Evolutionary conservation across 2,329 filamentous ascomycete species (phyloP), one percentile per base, ranked within the genome.

Genomic region (Colletotrichum australisinense): DNA sequence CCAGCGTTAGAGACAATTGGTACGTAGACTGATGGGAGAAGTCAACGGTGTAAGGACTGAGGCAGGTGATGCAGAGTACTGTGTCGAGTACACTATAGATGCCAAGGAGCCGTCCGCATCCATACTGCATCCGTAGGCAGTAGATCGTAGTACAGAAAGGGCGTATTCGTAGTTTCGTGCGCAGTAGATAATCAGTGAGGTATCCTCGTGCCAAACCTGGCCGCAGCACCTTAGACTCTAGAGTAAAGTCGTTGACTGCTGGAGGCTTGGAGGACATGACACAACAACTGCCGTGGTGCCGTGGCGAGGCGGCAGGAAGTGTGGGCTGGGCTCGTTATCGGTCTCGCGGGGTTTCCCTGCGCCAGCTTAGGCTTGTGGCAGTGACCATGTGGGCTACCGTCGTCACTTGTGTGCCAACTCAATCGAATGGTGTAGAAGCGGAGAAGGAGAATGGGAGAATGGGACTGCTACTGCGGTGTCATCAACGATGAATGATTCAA

Each of bases 291-390:
- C 57, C 46, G 42, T 22, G 22, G 28, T 30, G 57, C 3, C 57
- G 65, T 52, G 38, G 11, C 32, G 57, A 42, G 35, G 32, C 32
- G 22, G 22, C 32, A 42, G 42, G 58, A 60, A 46, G 35, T 62
- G 60, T 24, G 42, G 42, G 42, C 28, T 30, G 19, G 59, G 57
- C 55, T 72, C 66, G 66, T 69, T 63, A 69, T 72, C 66, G 66
- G 69, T 63, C 58, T 69, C 69, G 57, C 58, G 57, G 64, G 38
- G 52, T 64, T 63, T 28, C 64, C 30, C 42, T 63, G 24, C 59
- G 59, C 59, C 12, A 24, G 38, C 59, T 35, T 62, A 4, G 42
- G 42, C 42, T 49, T 49, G 42, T 49, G 42, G 42, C 42, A 42
- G 38, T 42, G 38, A 19, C 38, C 38, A 7, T 42, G 38, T 42